phyloP scores from a whole-genome alignment of 2,329 filamentous ascomycete genomes.

The Fusarium sp. region DNA sequence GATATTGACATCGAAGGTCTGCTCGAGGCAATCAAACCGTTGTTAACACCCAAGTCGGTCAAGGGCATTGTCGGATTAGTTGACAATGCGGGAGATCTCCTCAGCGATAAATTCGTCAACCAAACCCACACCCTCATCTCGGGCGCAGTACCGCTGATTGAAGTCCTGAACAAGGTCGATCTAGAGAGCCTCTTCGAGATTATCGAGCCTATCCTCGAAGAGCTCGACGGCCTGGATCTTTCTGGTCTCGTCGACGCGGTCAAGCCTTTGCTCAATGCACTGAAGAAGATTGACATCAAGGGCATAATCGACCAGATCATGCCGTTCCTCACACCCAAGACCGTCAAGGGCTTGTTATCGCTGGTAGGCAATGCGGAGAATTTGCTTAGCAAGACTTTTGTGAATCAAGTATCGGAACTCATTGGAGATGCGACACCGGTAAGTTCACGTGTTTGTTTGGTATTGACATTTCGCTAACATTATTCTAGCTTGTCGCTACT shows the following conservation, averaged over 20 bases:
- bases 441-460: background rate
- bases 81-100: slow-evolving; percentile 53
- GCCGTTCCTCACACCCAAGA: slow-evolving; percentile 56
- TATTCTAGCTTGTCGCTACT: slow-evolving; percentile 48
- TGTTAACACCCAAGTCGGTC: slow-evolving; percentile 50
- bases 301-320: slow-evolving; percentile 51
- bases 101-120: slow-evolving; percentile 55
- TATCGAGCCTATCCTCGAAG: slow-evolving; percentile 51
- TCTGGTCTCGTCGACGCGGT: slow-evolving; percentile 49
- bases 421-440: slow-evolving; percentile 49
- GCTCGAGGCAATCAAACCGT: slow-evolving; percentile 49
- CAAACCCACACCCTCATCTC: slow-evolving; percentile 54
- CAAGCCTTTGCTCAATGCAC: slow-evolving; percentile 51
- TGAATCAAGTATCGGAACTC: slow-evolving; percentile 56
- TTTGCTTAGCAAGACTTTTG: slow-evolving; percentile 54
- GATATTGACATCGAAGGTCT: slow-evolving; percentile 51
- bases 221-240: slow-evolving; percentile 51
- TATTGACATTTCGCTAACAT: background rate
- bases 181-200: slow-evolving; percentile 52
- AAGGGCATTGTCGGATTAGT: slow-evolving; percentile 52
- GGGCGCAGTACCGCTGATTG: slow-evolving; percentile 53
- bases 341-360: slow-evolving; percentile 50
- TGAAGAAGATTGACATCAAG: slow-evolving; percentile 54
- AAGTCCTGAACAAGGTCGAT: slow-evolving; percentile 52
- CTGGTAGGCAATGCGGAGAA: slow-evolving; percentile 52